Evolutionary conservation across 805 yeast genomes (phyloP), one percentile per base, ranked within the genome.

Genomic region (Yamadazyma phyllophila): DNA sequence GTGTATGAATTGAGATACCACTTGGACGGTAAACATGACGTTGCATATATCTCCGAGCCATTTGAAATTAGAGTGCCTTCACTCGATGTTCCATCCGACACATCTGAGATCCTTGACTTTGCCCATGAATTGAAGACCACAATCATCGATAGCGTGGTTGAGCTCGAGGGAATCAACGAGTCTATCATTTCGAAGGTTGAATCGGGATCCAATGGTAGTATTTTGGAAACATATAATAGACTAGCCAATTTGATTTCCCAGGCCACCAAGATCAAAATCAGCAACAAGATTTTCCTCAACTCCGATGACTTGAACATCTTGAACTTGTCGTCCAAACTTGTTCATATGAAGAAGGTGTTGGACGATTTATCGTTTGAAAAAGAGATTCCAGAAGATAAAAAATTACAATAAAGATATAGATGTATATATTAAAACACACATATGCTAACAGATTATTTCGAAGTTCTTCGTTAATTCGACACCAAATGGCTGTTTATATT

Each of bases 1-100:
- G 69, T 78, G 29, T 87, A 81, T 63, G 92, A 87, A 63, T 74
- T 87, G 52, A 73, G 95, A 59, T 83, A 83, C 56, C 94, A 87
- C 58, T 70, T 77, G 43, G 76, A 73, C 40, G 81, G 79, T 17
- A 76, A 81, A 39, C 95, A 87, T 59, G 83, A 80, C 46, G 95
- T 86, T n/a, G 69, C 81, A 17, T 71, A 74, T 49, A 74, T 81
- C 27, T 80, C 90, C 0, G 73, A 71, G 46, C 88, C 90, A 14
- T 83, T 87, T 60, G 85, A 83, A 59, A 68, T 87, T 37, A 69
- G 66, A 29, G 58, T 71, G 26, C 73, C 76, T 7, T 47, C 57
- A 20, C 55, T 82, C 7, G 57, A 61, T 2, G 68, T 69, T 44
- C 69, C 77, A 36, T 38, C 45, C 15, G 37, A 59, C 13, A 50